Percentiles rank a stretch among this genome's conserved stretches.
Conservation (phyloP, 768 basidiomycete species). For the Gloeopeniophorella convolvens region DNA sequence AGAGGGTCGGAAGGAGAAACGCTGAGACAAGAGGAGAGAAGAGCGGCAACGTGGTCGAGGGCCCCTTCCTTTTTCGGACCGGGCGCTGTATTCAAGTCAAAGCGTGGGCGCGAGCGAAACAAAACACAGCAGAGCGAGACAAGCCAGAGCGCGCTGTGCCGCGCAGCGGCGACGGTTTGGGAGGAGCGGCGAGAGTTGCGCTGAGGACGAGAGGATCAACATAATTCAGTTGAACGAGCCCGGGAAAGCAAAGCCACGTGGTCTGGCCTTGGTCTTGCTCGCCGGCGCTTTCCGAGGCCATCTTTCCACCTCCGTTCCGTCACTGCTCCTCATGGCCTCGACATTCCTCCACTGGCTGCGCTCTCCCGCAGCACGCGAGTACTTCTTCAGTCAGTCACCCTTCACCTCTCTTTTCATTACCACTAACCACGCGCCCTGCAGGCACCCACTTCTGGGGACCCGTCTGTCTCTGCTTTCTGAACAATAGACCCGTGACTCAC, state of each 20-base stretch:
- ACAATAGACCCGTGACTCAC: background rate
- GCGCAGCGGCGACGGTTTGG: too few species aligned
- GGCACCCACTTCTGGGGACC: constrained; percentile 99
- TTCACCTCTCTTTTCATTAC: constrained; percentile 4
- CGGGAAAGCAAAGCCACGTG: too few species aligned
- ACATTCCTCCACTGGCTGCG: constrained; percentile 85
- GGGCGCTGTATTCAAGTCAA: background rate
- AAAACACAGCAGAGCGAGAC: background rate
- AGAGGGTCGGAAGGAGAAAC: constrained; percentile 2
- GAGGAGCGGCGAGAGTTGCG: too few species aligned
- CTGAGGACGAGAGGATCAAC: too few species aligned
- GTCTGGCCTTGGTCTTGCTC: too few species aligned
- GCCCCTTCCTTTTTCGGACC: constrained; percentile 18
- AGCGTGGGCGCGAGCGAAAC: background rate
- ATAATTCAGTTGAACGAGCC: too few species aligned
- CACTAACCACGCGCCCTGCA: constrained; percentile 31
- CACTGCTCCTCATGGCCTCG: constrained; percentile 53
- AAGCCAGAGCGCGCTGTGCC: too few species aligned
- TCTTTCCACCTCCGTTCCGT: background rate
- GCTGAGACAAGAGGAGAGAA: background rate
- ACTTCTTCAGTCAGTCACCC: constrained; percentile 81
- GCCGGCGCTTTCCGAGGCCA: background rate
- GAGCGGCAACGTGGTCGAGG: constrained; percentile 14
- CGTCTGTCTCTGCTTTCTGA: constrained; percentile 43
- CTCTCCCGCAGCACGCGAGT: constrained; percentile 86